Evolutionary conservation across 768 basidiomycete species (phyloP), one percentile per base, ranked within the genome.

Genomic region (Leucocoprinus birnbaumii): DNA sequence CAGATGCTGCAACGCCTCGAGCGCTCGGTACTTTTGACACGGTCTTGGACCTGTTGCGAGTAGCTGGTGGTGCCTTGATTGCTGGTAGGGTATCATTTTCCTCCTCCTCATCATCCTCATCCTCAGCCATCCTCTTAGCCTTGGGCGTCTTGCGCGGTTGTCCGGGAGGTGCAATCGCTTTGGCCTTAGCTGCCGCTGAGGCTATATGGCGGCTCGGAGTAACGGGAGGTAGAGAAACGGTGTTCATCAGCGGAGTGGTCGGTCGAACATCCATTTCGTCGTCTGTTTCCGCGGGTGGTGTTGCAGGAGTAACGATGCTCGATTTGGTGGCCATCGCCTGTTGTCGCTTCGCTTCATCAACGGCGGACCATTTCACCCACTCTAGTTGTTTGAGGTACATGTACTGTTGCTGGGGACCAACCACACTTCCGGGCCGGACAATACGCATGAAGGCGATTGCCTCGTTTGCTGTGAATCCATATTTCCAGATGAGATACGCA

Each of bases 371-470:
- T 64, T 92, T 91, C 16, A 85, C 79, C 94, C 94, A 97, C 68
- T 94, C 91, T 43, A 94, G 70, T 65, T 97, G 94, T 73, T 94
- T 94, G 65, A 92, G 83, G 66, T 95, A 94, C 82, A 97, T 86
- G 66, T 91, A 97, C 68, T 97, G 94, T 66, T 94, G 92, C 61
- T 94, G 91, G 18, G 91, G 91, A 11, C 92, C 92, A 48, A 95
- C 93, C 42, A 94, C 92, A 55, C 87, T 89, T 5, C 94, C 96
- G 2, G 97, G 97, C 43, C 97, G 86, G 53, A 97, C 86, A 61
- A 99, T 92, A 18, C 97, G 88, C 97, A 98, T 98, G 71, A 95
- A 98, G 0, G 89, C 97, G 54, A 98, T 98, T 4, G 89, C 97
- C 71, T 98, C 93, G 48, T 86, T 83, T 1, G 96, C 96, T 16